A percentile compares a stretch with the other conserved stretches of the same genome.
Conservation (phyloP, 2,329 filamentous ascomycete genomes). For the Emmonsiellopsis sp. region DNA sequence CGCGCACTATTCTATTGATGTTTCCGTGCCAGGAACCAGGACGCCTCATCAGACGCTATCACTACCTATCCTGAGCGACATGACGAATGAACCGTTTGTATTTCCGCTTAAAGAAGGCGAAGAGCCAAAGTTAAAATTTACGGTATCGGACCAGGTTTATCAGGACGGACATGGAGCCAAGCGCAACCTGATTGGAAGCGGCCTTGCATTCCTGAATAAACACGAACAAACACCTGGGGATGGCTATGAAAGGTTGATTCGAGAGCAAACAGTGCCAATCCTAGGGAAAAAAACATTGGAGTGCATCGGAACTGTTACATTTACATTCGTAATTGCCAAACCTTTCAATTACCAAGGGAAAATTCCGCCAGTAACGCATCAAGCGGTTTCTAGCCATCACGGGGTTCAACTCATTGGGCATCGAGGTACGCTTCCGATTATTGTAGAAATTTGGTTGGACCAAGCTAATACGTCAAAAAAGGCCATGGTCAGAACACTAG, state of each 20-base stretch:
- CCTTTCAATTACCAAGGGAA: slow-evolving; percentile 14
- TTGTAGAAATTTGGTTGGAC: not conserved
- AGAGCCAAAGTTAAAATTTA: slow-evolving; percentile 15
- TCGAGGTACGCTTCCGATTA: slow-evolving; percentile 17
- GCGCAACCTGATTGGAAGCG: slow-evolving; percentile 17
- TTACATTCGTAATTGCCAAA: slow-evolving; percentile 25
- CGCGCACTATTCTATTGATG: slow-evolving; percentile 8
- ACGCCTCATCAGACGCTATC: slow-evolving; percentile 4
- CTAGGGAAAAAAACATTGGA: slow-evolving; percentile 21
- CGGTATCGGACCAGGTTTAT: slow-evolving; percentile 8
- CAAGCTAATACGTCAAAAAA: not conserved
- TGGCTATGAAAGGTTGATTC: slow-evolving; percentile 24
- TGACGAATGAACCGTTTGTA: slow-evolving; percentile 14
- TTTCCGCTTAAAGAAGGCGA: slow-evolving; percentile 11
- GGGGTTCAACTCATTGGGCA: slow-evolving; percentile 23
- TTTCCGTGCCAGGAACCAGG: slow-evolving; percentile 1
- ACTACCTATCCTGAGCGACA: slow-evolving; percentile 20
- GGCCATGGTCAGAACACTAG: slow-evolving; percentile 21
- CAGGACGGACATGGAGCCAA: not conserved
- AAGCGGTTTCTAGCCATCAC: not conserved
- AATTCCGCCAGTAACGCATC: not conserved
- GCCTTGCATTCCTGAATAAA: slow-evolving; percentile 19
- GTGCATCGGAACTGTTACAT: slow-evolving; percentile 24
- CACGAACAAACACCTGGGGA: slow-evolving; percentile 18
- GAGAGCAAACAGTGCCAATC: slow-evolving; percentile 25